Conservation (phyloP, 257 asterid genomes). For the Ophiorrhiza pumila region DNA sequence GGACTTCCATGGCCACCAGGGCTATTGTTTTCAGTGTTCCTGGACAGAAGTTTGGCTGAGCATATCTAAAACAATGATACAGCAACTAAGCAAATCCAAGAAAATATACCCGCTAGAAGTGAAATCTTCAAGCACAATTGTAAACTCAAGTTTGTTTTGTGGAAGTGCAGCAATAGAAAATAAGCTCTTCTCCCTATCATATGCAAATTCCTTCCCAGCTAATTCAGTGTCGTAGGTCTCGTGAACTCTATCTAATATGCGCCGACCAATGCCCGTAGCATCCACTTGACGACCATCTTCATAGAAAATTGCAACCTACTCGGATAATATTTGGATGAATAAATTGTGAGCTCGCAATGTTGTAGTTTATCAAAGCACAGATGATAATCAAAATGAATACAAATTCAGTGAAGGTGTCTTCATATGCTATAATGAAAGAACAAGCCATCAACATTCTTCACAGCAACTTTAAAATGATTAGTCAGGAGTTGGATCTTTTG, state of each 20-base stretch:
- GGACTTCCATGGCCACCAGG: no score
- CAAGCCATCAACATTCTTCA: no score
- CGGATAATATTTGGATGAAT: not conserved
- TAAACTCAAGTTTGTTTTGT: no score
- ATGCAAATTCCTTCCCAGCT: conserved; percentile 73
- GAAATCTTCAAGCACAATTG: no score
- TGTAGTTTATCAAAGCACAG: not conserved
- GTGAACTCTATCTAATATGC: conserved; percentile 72
- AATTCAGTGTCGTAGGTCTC: conserved; percentile 66
- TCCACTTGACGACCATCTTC: conserved; percentile 92
- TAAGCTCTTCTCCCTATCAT: conserved; percentile 84
- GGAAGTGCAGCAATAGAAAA: no score
- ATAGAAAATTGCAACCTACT: conserved; percentile 75
- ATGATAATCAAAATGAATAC: not conserved
- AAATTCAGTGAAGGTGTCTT: not conserved
- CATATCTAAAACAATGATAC: no score
- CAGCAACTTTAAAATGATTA: no score
- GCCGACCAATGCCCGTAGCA: conserved; percentile 84
- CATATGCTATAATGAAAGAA: conserved; percentile 88
- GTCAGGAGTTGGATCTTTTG: no score
- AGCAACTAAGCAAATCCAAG: no score
- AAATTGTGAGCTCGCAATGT: not conserved
- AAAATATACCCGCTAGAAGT: no score
- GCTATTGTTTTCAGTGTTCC: no score
- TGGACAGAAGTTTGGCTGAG: no score